Evolutionary conservation across 2,329 filamentous ascomycete genomes (phyloP).

Genomic region (Alternaria metachromatica): DNA sequence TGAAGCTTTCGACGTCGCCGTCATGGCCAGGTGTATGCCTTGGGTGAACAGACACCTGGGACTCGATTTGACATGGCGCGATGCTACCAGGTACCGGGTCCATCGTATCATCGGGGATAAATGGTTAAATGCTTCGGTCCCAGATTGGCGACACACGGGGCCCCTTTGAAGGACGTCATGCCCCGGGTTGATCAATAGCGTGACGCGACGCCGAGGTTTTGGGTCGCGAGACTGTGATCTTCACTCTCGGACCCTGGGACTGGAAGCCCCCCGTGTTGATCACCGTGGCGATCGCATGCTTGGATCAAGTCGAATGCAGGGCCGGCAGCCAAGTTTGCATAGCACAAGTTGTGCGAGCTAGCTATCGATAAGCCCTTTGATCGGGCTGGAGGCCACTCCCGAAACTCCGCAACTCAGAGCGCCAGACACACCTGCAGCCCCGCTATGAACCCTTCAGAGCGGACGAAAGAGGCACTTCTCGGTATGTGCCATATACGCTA

Average conservation of each 20-base stretch:
- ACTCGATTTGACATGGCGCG: neutral
- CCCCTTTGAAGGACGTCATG: constrained; percentile 7
- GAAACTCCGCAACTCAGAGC: constrained; percentile 1
- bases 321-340: neutral
- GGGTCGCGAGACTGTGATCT: neutral
- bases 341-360: neutral
- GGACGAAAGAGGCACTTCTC: constrained; percentile 51
- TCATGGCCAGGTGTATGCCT: neutral
- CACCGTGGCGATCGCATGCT: neutral
- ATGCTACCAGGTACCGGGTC: constrained; percentile 5
- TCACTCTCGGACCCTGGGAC: neutral
- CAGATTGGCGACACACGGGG: constrained; percentile 11
- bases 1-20: neutral
- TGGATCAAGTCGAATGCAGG: neutral
- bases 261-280: neutral
- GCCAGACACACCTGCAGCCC: neutral
- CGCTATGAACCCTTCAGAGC: constrained; percentile 51
- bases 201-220: neutral
- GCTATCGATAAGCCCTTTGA: constrained; percentile 12
- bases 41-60: neutral
- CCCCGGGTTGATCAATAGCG: constrained; percentile 2
- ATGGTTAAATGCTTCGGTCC: constrained; percentile 5
- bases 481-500: constrained; percentile 26
- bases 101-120: neutral
- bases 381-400: neutral